phyloP scores from a whole-genome alignment of 345 rosid species.

The Luvunga scandens region DNA sequence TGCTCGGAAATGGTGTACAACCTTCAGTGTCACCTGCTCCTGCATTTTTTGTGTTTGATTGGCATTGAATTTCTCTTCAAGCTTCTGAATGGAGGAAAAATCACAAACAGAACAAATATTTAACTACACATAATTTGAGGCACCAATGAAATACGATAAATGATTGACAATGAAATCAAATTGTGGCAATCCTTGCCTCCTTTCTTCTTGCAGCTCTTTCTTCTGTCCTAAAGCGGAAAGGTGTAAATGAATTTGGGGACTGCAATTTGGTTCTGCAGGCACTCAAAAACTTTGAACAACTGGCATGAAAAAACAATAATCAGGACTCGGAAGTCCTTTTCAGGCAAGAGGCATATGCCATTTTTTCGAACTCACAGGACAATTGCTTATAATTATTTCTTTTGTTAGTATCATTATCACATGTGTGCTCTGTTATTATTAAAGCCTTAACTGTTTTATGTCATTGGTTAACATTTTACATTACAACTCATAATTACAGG shows the following conservation, averaged over 20 bases:
- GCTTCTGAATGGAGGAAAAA: slow-evolving; percentile 45
- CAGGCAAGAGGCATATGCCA: neutral
- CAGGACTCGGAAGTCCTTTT: slow-evolving; percentile 19
- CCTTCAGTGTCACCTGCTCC: slow-evolving; percentile 51
- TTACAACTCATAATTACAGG: neutral
- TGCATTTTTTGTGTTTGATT: slow-evolving; percentile 44
- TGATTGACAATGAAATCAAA: neutral
- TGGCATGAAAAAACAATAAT: slow-evolving; percentile 29
- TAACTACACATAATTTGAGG: neutral
- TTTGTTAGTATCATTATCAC: neutral
- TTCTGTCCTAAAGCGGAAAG: slow-evolving; percentile 72
- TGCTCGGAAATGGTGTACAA: slow-evolving; percentile 6
- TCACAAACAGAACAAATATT: neutral
- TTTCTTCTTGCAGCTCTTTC: slow-evolving; percentile 82
- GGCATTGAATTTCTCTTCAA: slow-evolving; percentile 76
- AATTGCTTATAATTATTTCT: neutral
- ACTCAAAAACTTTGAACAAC: slow-evolving; percentile 54
- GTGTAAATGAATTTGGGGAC: slow-evolving; percentile 60
- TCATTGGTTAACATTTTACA: neutral
- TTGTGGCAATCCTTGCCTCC: slow-evolving; percentile 47
- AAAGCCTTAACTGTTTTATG: neutral
- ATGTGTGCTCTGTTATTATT: neutral
- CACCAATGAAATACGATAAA: neutral
- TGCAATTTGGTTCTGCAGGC: slow-evolving; percentile 57
- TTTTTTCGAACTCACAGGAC: neutral